These are phyloP conservation scores for Ogataea ramenticola DNA, from an alignment of 805 yeast genomes.

Conservation along the genomic window DNA sequence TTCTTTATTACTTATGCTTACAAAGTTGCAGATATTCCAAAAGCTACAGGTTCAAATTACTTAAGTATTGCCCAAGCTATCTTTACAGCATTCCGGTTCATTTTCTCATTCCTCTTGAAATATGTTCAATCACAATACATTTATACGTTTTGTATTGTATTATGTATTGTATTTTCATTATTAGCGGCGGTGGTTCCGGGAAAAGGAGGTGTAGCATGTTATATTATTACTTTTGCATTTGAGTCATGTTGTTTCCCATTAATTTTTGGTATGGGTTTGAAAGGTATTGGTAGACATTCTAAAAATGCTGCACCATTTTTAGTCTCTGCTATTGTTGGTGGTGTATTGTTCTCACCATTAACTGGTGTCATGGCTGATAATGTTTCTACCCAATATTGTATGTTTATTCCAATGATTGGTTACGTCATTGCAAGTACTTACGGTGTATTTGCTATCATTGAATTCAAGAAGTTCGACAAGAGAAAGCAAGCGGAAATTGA, in stretches of 20 bases:
- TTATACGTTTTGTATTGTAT: conserved; percentile 1
- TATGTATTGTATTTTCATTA: conserved; percentile 4
- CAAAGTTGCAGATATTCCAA: conserved; percentile 1
- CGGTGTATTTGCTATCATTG: conserved; percentile 12
- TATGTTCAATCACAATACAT: conserved; percentile 7
- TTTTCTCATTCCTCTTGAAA: conserved; percentile 4
- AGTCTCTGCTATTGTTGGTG: conserved; percentile 19
- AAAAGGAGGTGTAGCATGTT: conserved; percentile 6
- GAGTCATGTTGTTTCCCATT: conserved; percentile 8
- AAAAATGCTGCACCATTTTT: conserved; percentile 8
- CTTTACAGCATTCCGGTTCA: conserved; percentile 6
- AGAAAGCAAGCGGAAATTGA: not conserved
- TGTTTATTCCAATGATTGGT: conserved; percentile 20
- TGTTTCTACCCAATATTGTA: conserved; percentile 11
- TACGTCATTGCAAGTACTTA: conserved; percentile 17
- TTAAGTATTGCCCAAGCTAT: conserved; percentile 6
- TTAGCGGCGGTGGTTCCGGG: conserved; percentile 5
- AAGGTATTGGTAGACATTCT: conserved; percentile 9
- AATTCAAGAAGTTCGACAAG: conserved; percentile 3
- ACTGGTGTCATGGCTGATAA: conserved; percentile 21
- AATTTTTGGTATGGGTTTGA: conserved; percentile 8
- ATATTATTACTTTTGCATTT: conserved; percentile 4
- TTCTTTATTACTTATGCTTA: conserved; percentile 7
- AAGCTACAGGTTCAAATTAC: conserved; percentile 5
- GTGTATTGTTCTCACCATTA: conserved; percentile 17